Evolutionary conservation across 805 yeast genomes (phyloP), one percentile per base, ranked within the genome.

Genomic region (Diddensiella santjacobensis): DNA sequence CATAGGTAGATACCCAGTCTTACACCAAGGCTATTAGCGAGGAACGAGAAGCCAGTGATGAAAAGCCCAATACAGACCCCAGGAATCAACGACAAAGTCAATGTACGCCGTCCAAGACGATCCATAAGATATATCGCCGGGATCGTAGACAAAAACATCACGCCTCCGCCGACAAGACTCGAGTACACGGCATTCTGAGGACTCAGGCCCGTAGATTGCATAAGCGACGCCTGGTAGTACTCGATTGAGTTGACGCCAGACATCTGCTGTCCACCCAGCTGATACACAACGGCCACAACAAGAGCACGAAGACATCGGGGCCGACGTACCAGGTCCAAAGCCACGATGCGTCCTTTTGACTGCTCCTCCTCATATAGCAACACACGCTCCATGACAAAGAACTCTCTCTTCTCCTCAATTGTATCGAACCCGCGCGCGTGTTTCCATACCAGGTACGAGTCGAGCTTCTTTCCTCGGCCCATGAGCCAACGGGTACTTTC

Each of bases 81-180:
- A 51, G 86, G 87, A 49, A 65, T 60, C 48, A 81, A 58, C 64
- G 81, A 70, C 40, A 77, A 63, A 42, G 72, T 65, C 10, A 22
- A 11, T 29, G 50, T 51, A 69, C 85, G 73, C 67, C 87, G 75
- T 57, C 88, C 88, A 49, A 75, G 56, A 31, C 64, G 63, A 58
- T 79, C 84, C 17, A 40, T 23, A 8, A 70, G 60, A 20, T 65
- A 60, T 55, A 80, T 74, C 33, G 83, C 81, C 33, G 83, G 72
- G 45, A 79, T 66, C 18, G 84, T 79, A 46, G 75, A 68, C 40
- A 64, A 60, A 45, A 72, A 71, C 61, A 75, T 77, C 38, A 76
- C 75, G 30, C 75, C 62, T 53, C 75, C 75, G 50, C 67, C 75
- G 46, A 76, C 64, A 41, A 81, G 80, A 3, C 80, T 74, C 3